These are phyloP conservation scores for Vachellia collinsii DNA, from an alignment of 306 rosid species.

Conservation along the genomic window DNA sequence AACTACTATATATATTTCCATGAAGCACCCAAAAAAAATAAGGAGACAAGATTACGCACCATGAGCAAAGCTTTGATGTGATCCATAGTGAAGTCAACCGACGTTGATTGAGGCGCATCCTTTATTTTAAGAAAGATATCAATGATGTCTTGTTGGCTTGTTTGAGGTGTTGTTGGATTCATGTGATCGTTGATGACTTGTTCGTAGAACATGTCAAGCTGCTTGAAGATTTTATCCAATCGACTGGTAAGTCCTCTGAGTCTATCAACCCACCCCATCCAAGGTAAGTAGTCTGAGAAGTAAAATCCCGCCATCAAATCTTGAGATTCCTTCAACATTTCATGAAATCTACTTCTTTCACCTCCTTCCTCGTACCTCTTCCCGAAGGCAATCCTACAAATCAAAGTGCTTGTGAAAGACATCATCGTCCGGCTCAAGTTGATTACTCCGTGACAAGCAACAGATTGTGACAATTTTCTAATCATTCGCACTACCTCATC, in stretches of 20 bases:
- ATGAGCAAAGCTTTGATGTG: not conserved
- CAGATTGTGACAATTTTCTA: not conserved
- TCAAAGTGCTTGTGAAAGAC: conserved; percentile 34
- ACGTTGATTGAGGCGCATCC: not conserved
- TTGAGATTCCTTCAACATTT: conserved; percentile 46
- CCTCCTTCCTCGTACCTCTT: conserved; percentile 33
- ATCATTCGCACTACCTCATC: not conserved
- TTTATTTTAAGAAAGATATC: not conserved
- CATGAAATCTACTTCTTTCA: conserved; percentile 38
- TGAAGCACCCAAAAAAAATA: not conserved
- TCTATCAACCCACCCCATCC: not conserved
- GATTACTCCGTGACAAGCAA: not conserved
- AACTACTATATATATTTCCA: not conserved
- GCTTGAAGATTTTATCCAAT: not conserved
- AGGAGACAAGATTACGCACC: not conserved
- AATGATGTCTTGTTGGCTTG: not conserved
- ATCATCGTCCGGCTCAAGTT: conserved; percentile 39
- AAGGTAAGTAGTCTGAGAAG: conserved; percentile 38
- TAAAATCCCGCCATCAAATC: conserved; percentile 38
- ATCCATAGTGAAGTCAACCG: not conserved
- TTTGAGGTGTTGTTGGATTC: not conserved
- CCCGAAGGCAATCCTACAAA: conserved; percentile 57
- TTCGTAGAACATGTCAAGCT: not conserved
- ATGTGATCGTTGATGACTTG: not conserved
- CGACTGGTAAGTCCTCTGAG: not conserved